Percentiles rank a stretch among this genome's conserved stretches.
Conservation (phyloP, 2,329 filamentous ascomycete genomes). For the Cladorrhinum sp. region DNA sequence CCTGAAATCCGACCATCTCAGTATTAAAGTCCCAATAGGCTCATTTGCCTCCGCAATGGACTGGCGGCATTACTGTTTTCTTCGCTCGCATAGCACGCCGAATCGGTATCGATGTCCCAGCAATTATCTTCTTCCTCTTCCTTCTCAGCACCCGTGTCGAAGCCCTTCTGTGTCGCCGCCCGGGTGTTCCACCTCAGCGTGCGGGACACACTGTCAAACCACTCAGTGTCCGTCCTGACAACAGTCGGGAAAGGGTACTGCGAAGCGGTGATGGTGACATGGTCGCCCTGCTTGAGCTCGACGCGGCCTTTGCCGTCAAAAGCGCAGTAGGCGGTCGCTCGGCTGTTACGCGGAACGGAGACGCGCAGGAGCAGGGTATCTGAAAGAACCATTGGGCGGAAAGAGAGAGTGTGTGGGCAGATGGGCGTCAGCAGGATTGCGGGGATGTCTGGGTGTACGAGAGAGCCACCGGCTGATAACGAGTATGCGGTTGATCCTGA, state of each 20-base stretch:
- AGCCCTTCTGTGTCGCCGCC: constrained; percentile 88
- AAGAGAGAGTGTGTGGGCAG: constrained; percentile 93
- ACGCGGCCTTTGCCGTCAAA: constrained; percentile 97
- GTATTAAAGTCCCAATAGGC: constrained; percentile 51
- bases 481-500: constrained; percentile 86
- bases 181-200: constrained; percentile 94
- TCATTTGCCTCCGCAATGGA: constrained; percentile 70
- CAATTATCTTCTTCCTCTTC: constrained; percentile 56
- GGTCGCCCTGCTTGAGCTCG: constrained; percentile 88
- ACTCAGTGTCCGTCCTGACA: constrained; percentile 82
- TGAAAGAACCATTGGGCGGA: constrained; percentile 95
- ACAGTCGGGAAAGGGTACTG: constrained; percentile 98
- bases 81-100: constrained; percentile 67
- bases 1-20: not conserved
- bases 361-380: constrained; percentile 92
- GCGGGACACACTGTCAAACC: constrained; percentile 93
- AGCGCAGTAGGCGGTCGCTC: constrained; percentile 91
- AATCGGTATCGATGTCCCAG: constrained; percentile 96
- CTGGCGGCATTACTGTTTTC: constrained; percentile 66
- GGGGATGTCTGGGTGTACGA: constrained; percentile 95
- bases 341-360: constrained; percentile 76
- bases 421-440: constrained; percentile 96
- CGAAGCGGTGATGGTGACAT: constrained; percentile 92
- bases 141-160: constrained; percentile 52
- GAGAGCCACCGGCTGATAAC: constrained; percentile 87